Conservation (phyloP, 495 filamentous ascomycete genomes). For the Filosporella fistucella region DNA sequence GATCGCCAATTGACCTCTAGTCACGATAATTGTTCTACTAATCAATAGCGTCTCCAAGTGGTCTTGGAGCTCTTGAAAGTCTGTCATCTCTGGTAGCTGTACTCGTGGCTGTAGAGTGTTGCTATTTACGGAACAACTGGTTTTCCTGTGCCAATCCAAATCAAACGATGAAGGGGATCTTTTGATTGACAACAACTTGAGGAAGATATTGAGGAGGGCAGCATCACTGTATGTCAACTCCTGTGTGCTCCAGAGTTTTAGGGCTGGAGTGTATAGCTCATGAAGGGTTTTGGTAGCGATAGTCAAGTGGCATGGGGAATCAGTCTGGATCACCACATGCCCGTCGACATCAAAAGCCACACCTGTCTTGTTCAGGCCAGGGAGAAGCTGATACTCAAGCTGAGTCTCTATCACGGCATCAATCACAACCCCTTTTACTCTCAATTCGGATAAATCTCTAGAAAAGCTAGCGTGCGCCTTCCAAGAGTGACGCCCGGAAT, state of each 20-base stretch:
- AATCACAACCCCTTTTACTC: not conserved
- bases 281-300: not conserved
- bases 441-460: not conserved
- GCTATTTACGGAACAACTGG: not conserved
- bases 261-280: not conserved
- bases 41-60: not conserved
- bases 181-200: not conserved
- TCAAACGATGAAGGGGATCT: not conserved
- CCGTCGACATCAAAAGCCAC: not conserved
- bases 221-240: not conserved
- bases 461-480: not conserved
- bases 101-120: too few species aligned
- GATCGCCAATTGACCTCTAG: not conserved
- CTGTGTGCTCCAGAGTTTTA: not conserved
- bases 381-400: not conserved
- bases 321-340: not conserved
- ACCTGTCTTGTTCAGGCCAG: too few species aligned
- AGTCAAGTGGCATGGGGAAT: not conserved
- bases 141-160: not conserved
- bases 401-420: not conserved
- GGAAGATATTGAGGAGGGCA: not conserved
- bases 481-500: not conserved
- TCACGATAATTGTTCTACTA: not conserved
- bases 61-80: too few species aligned
- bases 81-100: too few species aligned